Evolutionary conservation across 106 monocot species (phyloP).

Genomic region (Cymbidium sinense): DNA sequence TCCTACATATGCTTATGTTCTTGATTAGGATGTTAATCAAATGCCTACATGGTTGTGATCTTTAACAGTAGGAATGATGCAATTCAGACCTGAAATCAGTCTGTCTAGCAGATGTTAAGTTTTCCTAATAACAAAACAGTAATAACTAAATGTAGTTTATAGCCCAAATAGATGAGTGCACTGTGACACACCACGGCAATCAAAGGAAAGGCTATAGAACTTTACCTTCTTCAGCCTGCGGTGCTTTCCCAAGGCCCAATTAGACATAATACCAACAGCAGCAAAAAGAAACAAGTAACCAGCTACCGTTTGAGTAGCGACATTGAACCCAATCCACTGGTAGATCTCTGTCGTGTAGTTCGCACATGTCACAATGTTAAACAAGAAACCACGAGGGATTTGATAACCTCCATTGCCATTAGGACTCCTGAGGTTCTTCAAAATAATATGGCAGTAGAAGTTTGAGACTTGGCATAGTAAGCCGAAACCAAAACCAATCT

Average conservation of each 20-base stretch:
- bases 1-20: too few species aligned
- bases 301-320: slow-evolving; percentile 84
- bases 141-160: not conserved
- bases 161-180: not conserved
- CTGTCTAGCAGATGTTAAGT: too few species aligned
- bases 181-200: not conserved
- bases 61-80: too few species aligned
- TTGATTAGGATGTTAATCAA: not conserved
- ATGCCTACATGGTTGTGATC: too few species aligned
- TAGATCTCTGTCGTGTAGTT: slow-evolving; percentile 94
- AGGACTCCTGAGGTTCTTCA: slow-evolving; percentile 77
- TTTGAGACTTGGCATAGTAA: slow-evolving; percentile 75
- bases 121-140: not conserved
- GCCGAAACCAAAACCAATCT: slow-evolving; percentile 81
- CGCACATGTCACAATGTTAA: slow-evolving; percentile 81
- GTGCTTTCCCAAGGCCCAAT: slow-evolving; percentile 78
- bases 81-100: too few species aligned
- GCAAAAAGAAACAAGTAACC: slow-evolving; percentile 74
- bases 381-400: slow-evolving; percentile 75
- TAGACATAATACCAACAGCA: slow-evolving; percentile 67
- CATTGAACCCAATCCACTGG: slow-evolving; percentile 89
- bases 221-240: slow-evolving; percentile 74
- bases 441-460: slow-evolving; percentile 73
- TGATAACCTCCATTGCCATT: slow-evolving; percentile 75
- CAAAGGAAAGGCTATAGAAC: not conserved